These are phyloP conservation scores for Trichosanthes truncata DNA, from an alignment of 306 rosid genomes.

Conservation along the genomic window DNA sequence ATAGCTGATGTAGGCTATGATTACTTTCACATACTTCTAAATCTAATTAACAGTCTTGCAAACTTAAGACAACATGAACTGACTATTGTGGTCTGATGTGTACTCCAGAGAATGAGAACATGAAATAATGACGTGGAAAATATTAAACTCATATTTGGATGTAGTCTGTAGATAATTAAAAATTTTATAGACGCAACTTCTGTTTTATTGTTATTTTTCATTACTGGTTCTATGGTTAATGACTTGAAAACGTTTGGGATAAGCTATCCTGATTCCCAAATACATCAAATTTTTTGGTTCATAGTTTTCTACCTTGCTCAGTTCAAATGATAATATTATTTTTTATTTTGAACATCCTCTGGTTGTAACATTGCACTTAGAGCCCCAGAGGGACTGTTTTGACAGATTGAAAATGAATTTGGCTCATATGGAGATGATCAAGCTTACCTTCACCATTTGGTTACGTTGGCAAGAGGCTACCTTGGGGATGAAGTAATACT, in stretches of 20 bases:
- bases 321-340: not conserved
- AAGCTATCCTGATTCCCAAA: not conserved
- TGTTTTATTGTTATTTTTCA: not conserved
- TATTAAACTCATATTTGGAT: not conserved
- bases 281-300: not conserved
- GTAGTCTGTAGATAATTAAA: not conserved
- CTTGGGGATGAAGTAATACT: conserved; percentile 68
- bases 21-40: not conserved
- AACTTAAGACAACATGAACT: not conserved
- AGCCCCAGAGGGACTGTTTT: conserved; percentile 20
- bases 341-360: not conserved
- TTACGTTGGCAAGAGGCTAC: conserved; percentile 52
- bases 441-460: conserved; percentile 71
- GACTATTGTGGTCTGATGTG: not conserved
- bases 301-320: not conserved
- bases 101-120: not conserved
- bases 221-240: not conserved
- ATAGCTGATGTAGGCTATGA: not conserved
- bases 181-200: not conserved
- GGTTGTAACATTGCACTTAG: not conserved
- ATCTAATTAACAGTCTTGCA: not conserved
- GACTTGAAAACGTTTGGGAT: not conserved
- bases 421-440: conserved; percentile 84
- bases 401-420: conserved; percentile 88
- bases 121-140: not conserved